Percentiles rank a stretch among this genome's conserved stretches.
Conservation (phyloP, 140 eudicot genomes). For the Oenanthe javanica region DNA sequence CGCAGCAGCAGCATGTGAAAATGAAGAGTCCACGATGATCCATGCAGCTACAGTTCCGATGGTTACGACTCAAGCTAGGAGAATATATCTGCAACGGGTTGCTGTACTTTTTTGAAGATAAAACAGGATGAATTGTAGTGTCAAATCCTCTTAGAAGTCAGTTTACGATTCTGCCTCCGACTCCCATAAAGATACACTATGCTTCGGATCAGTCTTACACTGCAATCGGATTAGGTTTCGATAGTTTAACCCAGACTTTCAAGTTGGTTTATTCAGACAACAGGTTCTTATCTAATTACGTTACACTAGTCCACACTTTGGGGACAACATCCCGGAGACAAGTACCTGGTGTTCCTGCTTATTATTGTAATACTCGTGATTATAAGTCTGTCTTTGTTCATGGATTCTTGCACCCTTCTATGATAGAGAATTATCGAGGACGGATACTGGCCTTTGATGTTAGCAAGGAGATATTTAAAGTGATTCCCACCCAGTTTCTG, state of each 20-base stretch:
- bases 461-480: too few relatives aligned
- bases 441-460: too few relatives aligned
- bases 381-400: too few relatives aligned
- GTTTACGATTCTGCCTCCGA: not conserved
- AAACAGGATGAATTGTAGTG: not conserved
- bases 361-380: too few relatives aligned
- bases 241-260: not conserved
- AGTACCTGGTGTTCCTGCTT: not conserved
- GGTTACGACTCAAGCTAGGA: too few relatives aligned
- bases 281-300: not conserved
- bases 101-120: not conserved
- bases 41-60: not conserved
- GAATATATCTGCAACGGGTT: slow-evolving; percentile 13
- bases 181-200: not conserved
- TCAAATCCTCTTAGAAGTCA: slow-evolving; percentile 10
- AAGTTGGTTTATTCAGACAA: slow-evolving; percentile 13
- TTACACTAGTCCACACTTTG: not conserved
- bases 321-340: slow-evolving; percentile 9
- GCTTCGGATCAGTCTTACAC: not conserved
- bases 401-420: too few relatives aligned
- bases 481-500: too few relatives aligned
- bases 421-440: too few relatives aligned
- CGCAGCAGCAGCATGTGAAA: not conserved
- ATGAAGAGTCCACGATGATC: not conserved
- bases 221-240: slow-evolving; percentile 12